Evolutionary conservation across 768 basidiomycete species (phyloP).

Genomic region (Suillus subalutaceus): DNA sequence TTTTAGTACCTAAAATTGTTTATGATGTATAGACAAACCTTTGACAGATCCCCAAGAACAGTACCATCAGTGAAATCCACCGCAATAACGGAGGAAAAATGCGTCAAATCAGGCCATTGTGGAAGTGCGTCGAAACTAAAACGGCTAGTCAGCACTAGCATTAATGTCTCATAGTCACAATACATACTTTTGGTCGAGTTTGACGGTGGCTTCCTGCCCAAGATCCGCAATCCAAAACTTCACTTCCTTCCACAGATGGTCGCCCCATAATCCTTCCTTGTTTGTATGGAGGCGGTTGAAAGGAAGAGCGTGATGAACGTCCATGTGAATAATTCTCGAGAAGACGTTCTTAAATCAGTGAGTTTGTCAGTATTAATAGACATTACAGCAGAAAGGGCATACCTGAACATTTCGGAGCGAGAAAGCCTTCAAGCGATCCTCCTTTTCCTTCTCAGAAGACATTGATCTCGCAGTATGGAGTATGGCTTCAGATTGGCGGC

Average conservation of each 20-base stretch:
- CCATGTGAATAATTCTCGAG: too few relatives aligned
- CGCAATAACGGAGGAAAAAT: constrained; percentile 31
- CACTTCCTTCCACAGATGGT: constrained; percentile 7
- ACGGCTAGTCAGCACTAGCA: not conserved
- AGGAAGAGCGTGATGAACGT: too few relatives aligned
- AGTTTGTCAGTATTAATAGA: too few relatives aligned
- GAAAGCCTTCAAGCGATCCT: too few relatives aligned
- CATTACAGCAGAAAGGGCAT: too few relatives aligned
- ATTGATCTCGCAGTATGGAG: too few relatives aligned
- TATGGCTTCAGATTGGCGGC: too few relatives aligned
- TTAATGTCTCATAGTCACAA: not conserved
- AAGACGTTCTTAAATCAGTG: too few relatives aligned
- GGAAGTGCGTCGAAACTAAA: constrained; percentile 33
- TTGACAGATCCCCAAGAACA: constrained; percentile 40
- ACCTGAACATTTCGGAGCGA: too few relatives aligned
- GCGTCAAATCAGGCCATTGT: constrained; percentile 37
- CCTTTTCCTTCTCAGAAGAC: too few relatives aligned
- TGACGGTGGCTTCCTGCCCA: constrained; percentile 9
- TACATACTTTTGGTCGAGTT: constrained; percentile 27
- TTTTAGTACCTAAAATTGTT: not conserved
- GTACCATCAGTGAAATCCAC: constrained; percentile 36
- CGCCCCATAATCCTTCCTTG: too few relatives aligned
- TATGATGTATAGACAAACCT: constrained; percentile 24
- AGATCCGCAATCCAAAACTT: constrained; percentile 16
- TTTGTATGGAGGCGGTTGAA: too few relatives aligned